These are phyloP conservation scores for Staphylotrichum tortipilum DNA, from an alignment of 495 filamentous ascomycete genomes.

Conservation along the genomic window DNA sequence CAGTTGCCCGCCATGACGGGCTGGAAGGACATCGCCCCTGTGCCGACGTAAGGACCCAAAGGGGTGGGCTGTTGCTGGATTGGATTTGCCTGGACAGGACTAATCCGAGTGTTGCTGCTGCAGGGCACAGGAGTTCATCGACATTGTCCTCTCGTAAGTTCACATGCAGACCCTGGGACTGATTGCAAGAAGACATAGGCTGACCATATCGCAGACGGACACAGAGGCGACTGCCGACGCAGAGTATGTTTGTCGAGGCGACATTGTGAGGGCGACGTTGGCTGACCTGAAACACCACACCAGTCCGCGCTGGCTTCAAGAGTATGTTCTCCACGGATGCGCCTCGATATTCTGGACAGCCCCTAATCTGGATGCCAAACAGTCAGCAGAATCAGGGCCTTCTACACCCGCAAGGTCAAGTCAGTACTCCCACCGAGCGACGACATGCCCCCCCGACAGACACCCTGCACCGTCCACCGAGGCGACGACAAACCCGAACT, in stretches of 20 bases:
- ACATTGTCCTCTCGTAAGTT: constrained; percentile 67
- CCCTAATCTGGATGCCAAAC: constrained; percentile 11
- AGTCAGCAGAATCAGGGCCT: constrained; percentile 83
- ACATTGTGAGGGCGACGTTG: not conserved
- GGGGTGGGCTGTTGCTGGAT: not conserved
- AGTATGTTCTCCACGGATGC: constrained; percentile 31
- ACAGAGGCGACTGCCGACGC: constrained; percentile 87
- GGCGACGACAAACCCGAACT: constrained; percentile 49
- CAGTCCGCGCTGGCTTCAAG: constrained; percentile 81
- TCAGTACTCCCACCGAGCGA: constrained; percentile 24
- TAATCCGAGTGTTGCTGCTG: constrained; percentile 8
- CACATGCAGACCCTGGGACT: not conserved
- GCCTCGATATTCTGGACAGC: not conserved
- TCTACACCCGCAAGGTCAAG: constrained; percentile 97
- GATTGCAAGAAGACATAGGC: not conserved
- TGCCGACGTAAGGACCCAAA: constrained; percentile 59
- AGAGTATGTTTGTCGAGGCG: constrained; percentile 40
- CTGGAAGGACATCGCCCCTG: constrained; percentile 68
- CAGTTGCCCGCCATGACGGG: constrained; percentile 34
- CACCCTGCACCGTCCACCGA: constrained; percentile 27
- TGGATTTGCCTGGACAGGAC: not conserved
- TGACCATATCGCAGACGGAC: constrained; percentile 54
- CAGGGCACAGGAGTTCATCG: constrained; percentile 72
- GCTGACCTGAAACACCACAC: constrained; percentile 13
- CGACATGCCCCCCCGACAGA: constrained; percentile 61